Percentiles rank a stretch among this genome's conserved stretches.
These are phyloP conservation scores for Neonectria magnoliae DNA, from an alignment of 2,329 filamentous ascomycete species.

Conservation along the genomic window DNA sequence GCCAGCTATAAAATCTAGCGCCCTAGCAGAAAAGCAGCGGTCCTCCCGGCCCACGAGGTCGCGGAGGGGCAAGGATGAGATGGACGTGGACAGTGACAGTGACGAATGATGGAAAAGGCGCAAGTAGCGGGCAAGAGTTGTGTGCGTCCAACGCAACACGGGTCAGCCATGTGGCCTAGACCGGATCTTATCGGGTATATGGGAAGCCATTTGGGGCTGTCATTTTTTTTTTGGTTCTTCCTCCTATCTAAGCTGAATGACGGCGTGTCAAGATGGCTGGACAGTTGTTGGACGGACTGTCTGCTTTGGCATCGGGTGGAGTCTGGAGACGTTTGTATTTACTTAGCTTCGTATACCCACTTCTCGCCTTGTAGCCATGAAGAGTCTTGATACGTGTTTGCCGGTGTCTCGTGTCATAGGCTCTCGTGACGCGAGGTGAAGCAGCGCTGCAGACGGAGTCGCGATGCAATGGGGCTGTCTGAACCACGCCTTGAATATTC, in stretches of 20 bases:
- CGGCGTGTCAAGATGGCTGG: conserved; percentile 22
- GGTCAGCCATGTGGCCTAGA: conserved; percentile 20
- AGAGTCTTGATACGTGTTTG: conserved; percentile 13
- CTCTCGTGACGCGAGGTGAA: background rate
- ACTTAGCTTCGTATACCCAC: conserved; percentile 40
- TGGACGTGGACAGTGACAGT: conserved; percentile 51
- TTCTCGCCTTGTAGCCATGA: conserved; percentile 21
- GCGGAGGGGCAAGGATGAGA: conserved; percentile 44
- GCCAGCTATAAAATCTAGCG: conserved; percentile 40
- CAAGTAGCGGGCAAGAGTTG: background rate
- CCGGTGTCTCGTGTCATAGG: background rate
- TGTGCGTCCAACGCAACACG: conserved; percentile 12
- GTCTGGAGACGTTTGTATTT: conserved; percentile 38
- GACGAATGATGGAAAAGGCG: conserved; percentile 37
- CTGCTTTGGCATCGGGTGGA: conserved; percentile 33
- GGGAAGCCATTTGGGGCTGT: conserved; percentile 17
- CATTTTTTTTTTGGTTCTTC: conserved; percentile 17
- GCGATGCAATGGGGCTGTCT: background rate
- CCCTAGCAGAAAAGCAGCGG: conserved; percentile 32
- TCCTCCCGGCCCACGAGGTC: conserved; percentile 39
- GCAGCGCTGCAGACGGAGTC: background rate
- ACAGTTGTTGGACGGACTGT: conserved; percentile 17
- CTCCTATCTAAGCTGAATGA: conserved; percentile 31
- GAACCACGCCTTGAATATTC: conserved; percentile 31
- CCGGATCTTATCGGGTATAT: conserved; percentile 23